Conservation (phyloP, 2,329 filamentous ascomycete genomes). For the Coccinonectria pachysandricola region DNA sequence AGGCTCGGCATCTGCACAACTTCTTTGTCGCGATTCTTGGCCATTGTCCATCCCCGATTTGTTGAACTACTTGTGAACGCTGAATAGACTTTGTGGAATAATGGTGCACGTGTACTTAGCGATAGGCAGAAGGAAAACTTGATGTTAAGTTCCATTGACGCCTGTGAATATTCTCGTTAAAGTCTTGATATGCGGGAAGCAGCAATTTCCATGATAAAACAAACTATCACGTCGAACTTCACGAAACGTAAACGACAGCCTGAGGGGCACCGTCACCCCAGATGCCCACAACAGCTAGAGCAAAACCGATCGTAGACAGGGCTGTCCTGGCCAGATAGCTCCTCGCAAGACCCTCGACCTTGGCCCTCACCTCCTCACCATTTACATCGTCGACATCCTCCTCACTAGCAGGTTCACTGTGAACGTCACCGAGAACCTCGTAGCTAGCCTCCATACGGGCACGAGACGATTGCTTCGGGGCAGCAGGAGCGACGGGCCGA, state of each 20-base stretch:
- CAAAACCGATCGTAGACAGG: slow-evolving; percentile 46
- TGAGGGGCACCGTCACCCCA: slow-evolving; percentile 50
- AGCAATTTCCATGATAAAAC: too few relatives aligned
- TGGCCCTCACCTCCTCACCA: slow-evolving; percentile 49
- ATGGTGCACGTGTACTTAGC: too few relatives aligned
- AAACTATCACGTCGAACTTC: too few relatives aligned
- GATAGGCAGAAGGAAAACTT: too few relatives aligned
- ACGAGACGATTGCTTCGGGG: slow-evolving; percentile 21
- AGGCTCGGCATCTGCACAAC: too few relatives aligned
- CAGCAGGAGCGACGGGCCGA: slow-evolving; percentile 19
- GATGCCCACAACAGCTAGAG: slow-evolving; percentile 52
- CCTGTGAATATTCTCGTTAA: too few relatives aligned
- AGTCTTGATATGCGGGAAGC: too few relatives aligned
- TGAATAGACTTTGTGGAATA: too few relatives aligned
- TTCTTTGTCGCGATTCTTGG: too few relatives aligned
- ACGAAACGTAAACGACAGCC: slow-evolving; percentile 24
- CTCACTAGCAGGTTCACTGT: slow-evolving; percentile 37
- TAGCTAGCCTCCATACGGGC: slow-evolving; percentile 59
- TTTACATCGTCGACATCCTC: slow-evolving; percentile 46
- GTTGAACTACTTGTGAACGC: too few relatives aligned
- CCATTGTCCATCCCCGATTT: too few relatives aligned
- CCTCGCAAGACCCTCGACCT: slow-evolving; percentile 45
- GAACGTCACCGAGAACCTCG: slow-evolving; percentile 52
- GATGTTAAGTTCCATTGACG: too few relatives aligned
- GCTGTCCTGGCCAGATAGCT: slow-evolving; percentile 44